Evolutionary conservation across 805 yeast species (phyloP), one percentile per base, ranked within the genome.

Genomic region (Wickerhamiella qilinensis): DNA sequence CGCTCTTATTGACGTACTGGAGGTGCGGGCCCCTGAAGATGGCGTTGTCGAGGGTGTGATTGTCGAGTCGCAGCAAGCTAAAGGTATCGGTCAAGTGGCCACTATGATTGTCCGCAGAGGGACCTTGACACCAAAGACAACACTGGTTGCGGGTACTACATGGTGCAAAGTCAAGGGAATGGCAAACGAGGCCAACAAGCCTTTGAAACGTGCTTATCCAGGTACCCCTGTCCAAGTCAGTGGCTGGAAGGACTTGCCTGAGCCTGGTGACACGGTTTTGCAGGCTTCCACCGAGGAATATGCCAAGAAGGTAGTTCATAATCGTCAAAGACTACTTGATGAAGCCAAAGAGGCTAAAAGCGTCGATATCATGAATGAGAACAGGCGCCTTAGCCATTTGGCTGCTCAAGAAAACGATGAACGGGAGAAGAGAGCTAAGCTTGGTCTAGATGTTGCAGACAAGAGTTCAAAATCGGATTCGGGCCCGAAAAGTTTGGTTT

Each of bases 181-280:
- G 69, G 68, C 67, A 40, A 81, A 84, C 56, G 94, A 84, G 46
- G 54, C 61, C 41, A 86, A 88, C 3, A 73, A 73, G 45, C 41
- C 64, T 0, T 57, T 84, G 7, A 71, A 73, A 42, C 42, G 56
- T 22, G 96, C 94, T 0, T 71, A 73, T 1, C 97, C 98, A 0
- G 77, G 94, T 0, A 76, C 80, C 7, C 95, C 97, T 0, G 93
- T 83, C 1, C 93, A 84, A 50, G 66, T 91, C 6, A 69, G 82
- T 54, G 98, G 98, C 1, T 91, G 98, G 98, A 85, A 80, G 53
- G 86, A 75, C 27, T 60, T 86, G 28, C 97, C 97, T 0, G 81
- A 73, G 38, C 91, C 94, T 9, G 98, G 98, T 8, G 94, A 84
- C 45, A 72, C 72, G 45, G 74, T 82, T 1, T 54, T 88, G 4